These are phyloP conservation scores for Linaria vulgaris DNA, from an alignment of 257 asterid species.

Conservation along the genomic window DNA sequence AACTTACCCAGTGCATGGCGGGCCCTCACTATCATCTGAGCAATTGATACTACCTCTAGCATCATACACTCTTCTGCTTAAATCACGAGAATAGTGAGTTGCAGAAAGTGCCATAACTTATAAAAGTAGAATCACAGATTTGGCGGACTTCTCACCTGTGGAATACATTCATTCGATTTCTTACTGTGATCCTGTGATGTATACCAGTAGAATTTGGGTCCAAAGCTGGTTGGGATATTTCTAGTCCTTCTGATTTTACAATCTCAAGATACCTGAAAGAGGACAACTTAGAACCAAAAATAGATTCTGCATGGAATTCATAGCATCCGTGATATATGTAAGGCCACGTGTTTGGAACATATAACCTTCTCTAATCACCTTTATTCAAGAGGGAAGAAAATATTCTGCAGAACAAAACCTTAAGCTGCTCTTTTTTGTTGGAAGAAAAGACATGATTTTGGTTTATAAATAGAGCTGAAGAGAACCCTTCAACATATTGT, in stretches of 20 bases:
- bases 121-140: slow-evolving; percentile 20
- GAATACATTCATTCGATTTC: slow-evolving; percentile 65
- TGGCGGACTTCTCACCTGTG: slow-evolving; percentile 57
- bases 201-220: slow-evolving; percentile 98
- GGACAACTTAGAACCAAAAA: slow-evolving; percentile 7
- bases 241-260: slow-evolving; percentile 79
- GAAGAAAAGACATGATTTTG: not conserved
- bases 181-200: slow-evolving; percentile 89
- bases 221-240: slow-evolving; percentile 98
- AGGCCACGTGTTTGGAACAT: not conserved
- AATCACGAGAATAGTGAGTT: slow-evolving; percentile 24
- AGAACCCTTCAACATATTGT: too few relatives aligned
- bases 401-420: not conserved
- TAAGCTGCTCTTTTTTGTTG: not conserved
- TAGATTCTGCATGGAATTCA: not conserved
- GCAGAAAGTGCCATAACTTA: slow-evolving; percentile 24
- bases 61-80: slow-evolving; percentile 86
- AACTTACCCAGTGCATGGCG: slow-evolving; percentile 92
- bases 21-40: slow-evolving; percentile 84
- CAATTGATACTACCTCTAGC: slow-evolving; percentile 82
- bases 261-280: slow-evolving; percentile 70
- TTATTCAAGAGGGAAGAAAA: not conserved
- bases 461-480: not conserved
- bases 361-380: too few relatives aligned
- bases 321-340: slow-evolving; percentile 6